A percentile compares a stretch with the other conserved stretches of the same genome.
Evolutionary conservation across 2,329 filamentous ascomycete species (phyloP).

Genomic region (Xylariales sp.): DNA sequence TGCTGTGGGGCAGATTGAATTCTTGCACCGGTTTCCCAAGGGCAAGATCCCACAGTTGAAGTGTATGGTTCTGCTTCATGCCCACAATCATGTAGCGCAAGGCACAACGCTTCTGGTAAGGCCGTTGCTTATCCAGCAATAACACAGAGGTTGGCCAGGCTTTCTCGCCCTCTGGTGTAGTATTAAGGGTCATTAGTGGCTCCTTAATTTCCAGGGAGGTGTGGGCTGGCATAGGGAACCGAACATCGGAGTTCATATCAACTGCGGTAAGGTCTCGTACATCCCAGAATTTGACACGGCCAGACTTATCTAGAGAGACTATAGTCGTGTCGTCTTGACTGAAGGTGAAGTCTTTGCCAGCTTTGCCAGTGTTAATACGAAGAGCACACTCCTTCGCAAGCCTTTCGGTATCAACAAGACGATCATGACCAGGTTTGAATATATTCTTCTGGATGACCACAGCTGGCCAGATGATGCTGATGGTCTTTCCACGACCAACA

Average conservation of each 20-base stretch:
- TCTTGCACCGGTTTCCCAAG: slow-evolving; percentile 96
- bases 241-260: slow-evolving; percentile 63
- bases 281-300: slow-evolving; percentile 98
- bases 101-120: slow-evolving; percentile 89
- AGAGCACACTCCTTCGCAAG: slow-evolving; percentile 88
- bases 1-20: slow-evolving; percentile 94
- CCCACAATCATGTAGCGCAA: slow-evolving; percentile 96
- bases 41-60: slow-evolving; percentile 97
- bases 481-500: slow-evolving; percentile 94
- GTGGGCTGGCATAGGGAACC: slow-evolving; percentile 64
- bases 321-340: slow-evolving; percentile 96
- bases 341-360: slow-evolving; percentile 97
- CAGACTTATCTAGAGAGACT: slow-evolving; percentile 95
- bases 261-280: slow-evolving; percentile 78
- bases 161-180: slow-evolving; percentile 88
- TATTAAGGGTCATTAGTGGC: slow-evolving; percentile 86
- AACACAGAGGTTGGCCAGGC: slow-evolving; percentile 96
- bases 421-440: slow-evolving; percentile 72
- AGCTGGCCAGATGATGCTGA: slow-evolving; percentile 84
- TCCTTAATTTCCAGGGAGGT: slow-evolving; percentile 81
- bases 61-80: slow-evolving; percentile 98
- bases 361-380: slow-evolving; percentile 96
- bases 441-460: slow-evolving; percentile 72
- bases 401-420: slow-evolving; percentile 85
- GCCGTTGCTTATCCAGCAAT: slow-evolving; percentile 94